Evolutionary conservation across 805 yeast species (phyloP), one percentile per base, ranked within the genome.

Genomic region (Cyberlindnera saturnus): DNA sequence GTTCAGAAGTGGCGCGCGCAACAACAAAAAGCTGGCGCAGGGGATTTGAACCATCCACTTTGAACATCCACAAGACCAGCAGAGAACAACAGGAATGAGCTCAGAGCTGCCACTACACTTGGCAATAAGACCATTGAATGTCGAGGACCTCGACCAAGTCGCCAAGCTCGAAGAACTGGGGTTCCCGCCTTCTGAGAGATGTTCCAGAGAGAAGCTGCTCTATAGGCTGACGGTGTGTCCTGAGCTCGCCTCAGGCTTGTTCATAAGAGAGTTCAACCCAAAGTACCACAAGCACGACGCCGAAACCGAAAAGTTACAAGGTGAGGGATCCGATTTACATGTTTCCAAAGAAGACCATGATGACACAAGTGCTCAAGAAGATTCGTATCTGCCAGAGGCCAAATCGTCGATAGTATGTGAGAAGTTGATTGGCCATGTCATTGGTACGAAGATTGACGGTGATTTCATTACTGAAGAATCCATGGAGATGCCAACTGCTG

Each of bases 171-270:
- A 91, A 61, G 60, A 62, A 6, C 60, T 64, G 38, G 88, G 95
- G 6, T 88, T 90, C 63, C 79, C 85, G 3, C 79, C 76, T 31
- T 59, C 64, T 13, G 95, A 88, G 65, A 72, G 95, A 45, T 82
- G 86, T 36, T 61, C 86, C 11, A 57, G 56, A n/a, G 87, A 80
- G 40, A 81, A 75, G 50, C 63, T 79, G 42, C 67, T 65, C 50
- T 91, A 86, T 67, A 74, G 97, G 53, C 70, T 91, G 49, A 73
- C 73, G 1, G 79, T 69, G 4, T 90, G 97, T 61, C 98, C 98
- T 9, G 99, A 91, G 62, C 74, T 91, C 44, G 80, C 93, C 51
- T 79, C 90, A 6, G 98, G 98, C 3, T 71, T 93, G 44, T 93
- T 91, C 57, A 71, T 88, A 40, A 73, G 96, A 58, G 78, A 78